Evolutionary conservation across 2,329 filamentous ascomycete species (phyloP), one percentile per base, ranked within the genome.

Genomic region (Diaporthe velutina): DNA sequence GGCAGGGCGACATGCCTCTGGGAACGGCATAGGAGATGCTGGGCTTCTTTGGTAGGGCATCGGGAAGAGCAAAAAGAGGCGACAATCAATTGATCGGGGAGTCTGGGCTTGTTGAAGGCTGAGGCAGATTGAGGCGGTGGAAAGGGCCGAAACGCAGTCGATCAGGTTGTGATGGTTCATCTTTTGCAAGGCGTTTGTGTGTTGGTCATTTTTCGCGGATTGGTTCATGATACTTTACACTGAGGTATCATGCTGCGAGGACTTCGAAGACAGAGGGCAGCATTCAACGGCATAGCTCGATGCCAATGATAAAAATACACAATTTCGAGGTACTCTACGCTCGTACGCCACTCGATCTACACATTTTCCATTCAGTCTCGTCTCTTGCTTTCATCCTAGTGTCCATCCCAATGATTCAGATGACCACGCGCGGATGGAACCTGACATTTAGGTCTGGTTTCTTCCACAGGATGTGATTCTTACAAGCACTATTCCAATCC

Each of bases 311-410:
- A 19, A 38, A 52, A 28, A 38, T 19, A 19, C 25, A 25, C 30
- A 38, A 25, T 7, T 67, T 19, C 6, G 33, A 38, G 25, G 13
- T 8, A 22, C 3, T 12, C 30, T 35, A 19, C 22, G 30, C 30
- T 9, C 33, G 30, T 17, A 10, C 30, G 30, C 45, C 15, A 91
- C 74, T 75, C 90, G 35, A 76, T 80, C 15, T 79, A 25, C 48
- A 35, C n/a, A n/a, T 7, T 19, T 10, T 54, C 22, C 33, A n/a
- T 40, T 15, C 7, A 22, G 25, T 52, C 2, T n/a, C 8, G 30
- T 50, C 30, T 22, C 7, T 38, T 5, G 6, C 10, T 4, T 28
- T 28, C 45, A 22, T 3, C 19, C 30, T 19, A 68, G 15, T 90
- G 3, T 80, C 38, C 45, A 13, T 28, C 30, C 42, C 13, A 40